Base-by-base conservation (phyloP, 768 basidiomycete genomes). In the Austroboletus eburneus region DNA sequence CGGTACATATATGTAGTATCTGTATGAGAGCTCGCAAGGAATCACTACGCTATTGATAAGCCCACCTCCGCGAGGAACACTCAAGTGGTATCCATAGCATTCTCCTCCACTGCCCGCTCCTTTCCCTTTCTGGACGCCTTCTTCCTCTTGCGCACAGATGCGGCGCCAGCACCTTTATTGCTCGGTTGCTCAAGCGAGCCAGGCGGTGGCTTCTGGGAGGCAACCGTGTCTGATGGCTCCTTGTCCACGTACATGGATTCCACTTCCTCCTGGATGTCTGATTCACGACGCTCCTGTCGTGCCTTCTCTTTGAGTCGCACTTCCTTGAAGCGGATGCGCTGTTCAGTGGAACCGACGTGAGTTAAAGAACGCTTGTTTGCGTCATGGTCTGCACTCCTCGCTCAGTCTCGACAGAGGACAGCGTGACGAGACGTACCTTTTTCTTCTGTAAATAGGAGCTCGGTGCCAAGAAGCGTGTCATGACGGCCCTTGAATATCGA, bases 281-380 rank as follows among this genome's bases (percentile, higher is more conserved):
- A 34, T 9, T 17, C 12, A 45, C n/a, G 43, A 14, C 10, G 54
- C 32, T 50, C 54, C 0, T 48, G 57, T 51, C 73, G 79, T 14
- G 70, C 68, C 49, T 65, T 65, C 18, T 51, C 46, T 25, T 71
- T 70, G 34, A 88, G 68, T 23, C 80, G 78, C 4, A 88, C 81
- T 59, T 87, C 82, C 49, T 75, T 77, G 67, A 91, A 91, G n/a
- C 72, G 74, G 43, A 89, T 77, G 8, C 88, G 81, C 50, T 80
- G 77, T 48, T 80, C 78, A 0, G 84, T 82, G 36, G 72, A 80
- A n/a, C 75, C 74, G 6, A 85, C 67, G 52, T 82, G 80, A 3
- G 65, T 59, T 10, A 87, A 67, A 4, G 74, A 67, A 23, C 76
- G 75, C 56, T 75, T 81, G 41, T 65, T 71, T 41, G 70, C n/a